These are phyloP conservation scores for Artemisia argyi DNA, from an alignment of 129 eudicot genomes.

Conservation along the genomic window DNA sequence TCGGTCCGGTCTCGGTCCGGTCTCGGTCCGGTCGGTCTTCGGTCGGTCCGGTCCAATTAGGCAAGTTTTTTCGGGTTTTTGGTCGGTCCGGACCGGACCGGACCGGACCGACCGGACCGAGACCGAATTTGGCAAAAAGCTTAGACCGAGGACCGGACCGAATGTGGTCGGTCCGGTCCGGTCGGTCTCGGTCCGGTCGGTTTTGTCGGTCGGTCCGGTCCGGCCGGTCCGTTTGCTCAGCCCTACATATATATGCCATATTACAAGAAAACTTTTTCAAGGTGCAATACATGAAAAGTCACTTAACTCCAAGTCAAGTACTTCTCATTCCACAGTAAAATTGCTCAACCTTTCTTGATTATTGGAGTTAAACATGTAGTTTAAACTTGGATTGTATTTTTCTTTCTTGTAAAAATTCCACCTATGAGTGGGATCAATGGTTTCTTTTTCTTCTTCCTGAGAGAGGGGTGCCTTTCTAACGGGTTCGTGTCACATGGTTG, in stretches of 20 bases:
- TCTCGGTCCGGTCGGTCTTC: too few species aligned
- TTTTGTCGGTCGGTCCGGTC: too few species aligned
- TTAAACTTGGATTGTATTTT: constrained; percentile 37
- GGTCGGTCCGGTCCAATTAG: too few species aligned
- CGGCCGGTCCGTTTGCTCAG: too few species aligned
- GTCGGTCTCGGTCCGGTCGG: too few species aligned
- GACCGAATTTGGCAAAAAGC: too few species aligned
- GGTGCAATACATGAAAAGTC: background rate
- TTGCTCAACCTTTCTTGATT: background rate
- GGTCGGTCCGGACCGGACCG: too few species aligned
- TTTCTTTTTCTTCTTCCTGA: constrained; percentile 78
- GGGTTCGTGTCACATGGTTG: constrained; percentile 34
- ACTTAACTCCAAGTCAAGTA: constrained; percentile 6
- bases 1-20: too few species aligned
- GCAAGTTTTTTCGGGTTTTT: too few species aligned
- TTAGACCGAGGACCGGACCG: too few species aligned
- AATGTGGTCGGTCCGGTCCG: too few species aligned
- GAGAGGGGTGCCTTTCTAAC: constrained; percentile 65
- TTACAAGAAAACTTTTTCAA: constrained; percentile 12
- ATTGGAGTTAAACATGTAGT: background rate
- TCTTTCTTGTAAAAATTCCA: constrained; percentile 66
- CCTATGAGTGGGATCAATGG: constrained; percentile 64
- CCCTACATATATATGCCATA: background rate
- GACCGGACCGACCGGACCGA: too few species aligned
- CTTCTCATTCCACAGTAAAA: constrained; percentile 12